Base-by-base conservation (phyloP, 2,329 filamentous ascomycete species). In the Fusarium pseudonygamai region DNA sequence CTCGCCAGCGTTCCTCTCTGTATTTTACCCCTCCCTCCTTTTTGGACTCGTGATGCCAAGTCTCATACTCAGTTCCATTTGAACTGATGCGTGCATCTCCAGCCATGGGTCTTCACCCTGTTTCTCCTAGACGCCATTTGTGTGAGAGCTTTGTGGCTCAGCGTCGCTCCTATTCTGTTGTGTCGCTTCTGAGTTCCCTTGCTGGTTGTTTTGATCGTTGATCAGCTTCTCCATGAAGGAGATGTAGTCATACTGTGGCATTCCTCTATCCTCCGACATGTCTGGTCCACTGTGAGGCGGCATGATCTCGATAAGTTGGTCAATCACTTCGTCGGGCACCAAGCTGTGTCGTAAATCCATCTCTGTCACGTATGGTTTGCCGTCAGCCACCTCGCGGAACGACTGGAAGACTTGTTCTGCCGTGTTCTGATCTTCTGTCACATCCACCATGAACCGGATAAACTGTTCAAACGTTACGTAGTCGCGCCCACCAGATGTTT, bases 361-460 rank as follows among this genome's bases (percentile, higher is more conserved):
- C 84, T 99, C 96, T 10, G 96, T 99, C 45, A 99, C 96, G 82
- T 99, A 99, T 16, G 96, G 95, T 87, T 99, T 99, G 75, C 96
- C 96, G 84, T 99, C 96, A 24, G 96, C 96, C 50, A 99, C 96
- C 83, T 99, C 96, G 65, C 92, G 91, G 89, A 99, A 99, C 73
- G 93, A 97, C 84, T 99, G 96, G 86, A 96, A 98, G 10, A 99
- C 96, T 82, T 99, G 96, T 83, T 98, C 96, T 18, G 96, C 96
- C 8, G 95, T 98, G 82, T 99, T 98, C 84, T 99, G 96, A 80
- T 99, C 96, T 83, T 99, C 96, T 18, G 96, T 99, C 56, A 98
- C 96, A 77, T 97, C 94, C 53, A 99, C 96, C 96, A 99, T 99
- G 87, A 99, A 99, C 43, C 94, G 92, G 81, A 99, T 99, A 80